These are phyloP conservation scores for Testicularia cyperi DNA, from an alignment of 1,284 basidiomycete species.

Conservation along the genomic window DNA sequence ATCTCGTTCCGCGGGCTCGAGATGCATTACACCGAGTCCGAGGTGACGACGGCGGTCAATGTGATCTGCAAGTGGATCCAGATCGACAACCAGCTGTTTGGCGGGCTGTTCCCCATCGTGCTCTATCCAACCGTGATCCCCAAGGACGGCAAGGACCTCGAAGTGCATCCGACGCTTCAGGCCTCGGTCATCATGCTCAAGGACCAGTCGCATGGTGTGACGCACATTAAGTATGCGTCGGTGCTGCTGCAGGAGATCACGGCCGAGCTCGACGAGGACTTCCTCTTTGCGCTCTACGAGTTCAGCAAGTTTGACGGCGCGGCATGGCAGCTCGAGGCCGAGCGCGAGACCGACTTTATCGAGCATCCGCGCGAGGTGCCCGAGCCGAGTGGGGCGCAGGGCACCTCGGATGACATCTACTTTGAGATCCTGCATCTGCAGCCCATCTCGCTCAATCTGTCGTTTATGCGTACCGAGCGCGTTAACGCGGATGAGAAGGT, in stretches of 20 bases:
- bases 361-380: conserved; percentile 74
- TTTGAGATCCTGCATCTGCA: conserved; percentile 97
- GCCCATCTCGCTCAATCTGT: conserved; percentile 86
- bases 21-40: conserved; percentile 82
- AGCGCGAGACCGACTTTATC: conserved; percentile 66
- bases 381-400: conserved; percentile 70
- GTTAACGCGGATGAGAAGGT: conserved; percentile 78
- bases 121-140: conserved; percentile 90
- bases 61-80: conserved; percentile 87
- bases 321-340: conserved; percentile 33
- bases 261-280: conserved; percentile 94
- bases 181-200: conserved; percentile 85
- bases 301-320: conserved; percentile 81
- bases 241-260: conserved; percentile 91
- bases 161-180: conserved; percentile 86
- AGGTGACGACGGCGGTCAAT: conserved; percentile 77
- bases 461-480: conserved; percentile 94
- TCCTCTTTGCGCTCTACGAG: conserved; percentile 88
- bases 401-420: conserved; percentile 70
- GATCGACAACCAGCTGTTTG: conserved; percentile 89
- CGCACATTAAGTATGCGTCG: conserved; percentile 96
- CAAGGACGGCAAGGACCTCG: conserved; percentile 75
- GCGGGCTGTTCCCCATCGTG: conserved; percentile 91
- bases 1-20: conserved; percentile 77
- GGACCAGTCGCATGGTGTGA: conserved; percentile 82